phyloP scores from a whole-genome alignment of 192 early-diverging fungal genomes.

The Coemansia sp. region DNA sequence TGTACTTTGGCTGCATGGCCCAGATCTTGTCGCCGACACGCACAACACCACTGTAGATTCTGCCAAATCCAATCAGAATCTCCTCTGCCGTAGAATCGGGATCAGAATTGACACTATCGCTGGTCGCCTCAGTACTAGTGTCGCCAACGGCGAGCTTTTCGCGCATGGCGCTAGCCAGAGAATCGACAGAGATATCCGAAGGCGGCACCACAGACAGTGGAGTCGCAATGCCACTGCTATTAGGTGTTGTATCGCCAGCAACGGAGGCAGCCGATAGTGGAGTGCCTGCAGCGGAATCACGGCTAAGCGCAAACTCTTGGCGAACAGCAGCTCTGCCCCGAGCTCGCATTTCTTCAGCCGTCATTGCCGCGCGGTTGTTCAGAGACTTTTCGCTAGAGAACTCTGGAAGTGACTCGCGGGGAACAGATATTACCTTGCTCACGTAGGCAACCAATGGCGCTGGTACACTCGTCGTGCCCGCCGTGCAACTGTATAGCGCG shows the following conservation, averaged over 20 bases:
- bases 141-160: slow-evolving; percentile 26
- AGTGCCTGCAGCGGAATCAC: slow-evolving; percentile 34
- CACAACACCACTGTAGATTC: slow-evolving; percentile 91
- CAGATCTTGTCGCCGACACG: slow-evolving; percentile 83
- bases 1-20: slow-evolving; percentile 94
- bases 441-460: slow-evolving; percentile 85
- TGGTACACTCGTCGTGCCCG: slow-evolving; percentile 34
- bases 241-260: slow-evolving; percentile 18
- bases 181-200: slow-evolving; percentile 18
- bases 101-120: slow-evolving; percentile 21
- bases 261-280: slow-evolving; percentile 21
- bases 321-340: slow-evolving; percentile 60
- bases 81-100: slow-evolving; percentile 57
- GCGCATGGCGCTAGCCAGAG: slow-evolving; percentile 33
- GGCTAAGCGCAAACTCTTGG: slow-evolving; percentile 45
- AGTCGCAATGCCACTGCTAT: slow-evolving; percentile 36
- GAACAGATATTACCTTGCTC: slow-evolving; percentile 93
- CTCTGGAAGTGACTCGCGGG: slow-evolving; percentile 71
- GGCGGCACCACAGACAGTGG: slow-evolving; percentile 12
- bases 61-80: slow-evolving; percentile 86
- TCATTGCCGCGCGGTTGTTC: slow-evolving; percentile 66
- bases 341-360: slow-evolving; percentile 91
- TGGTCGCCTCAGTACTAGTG: neutral
- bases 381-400: slow-evolving; percentile 38
- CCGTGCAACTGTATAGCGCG: slow-evolving; percentile 77